These are phyloP conservation scores for Talaromyces stipitatus DNA, from an alignment of 495 filamentous ascomycete species.

Conservation along the genomic window DNA sequence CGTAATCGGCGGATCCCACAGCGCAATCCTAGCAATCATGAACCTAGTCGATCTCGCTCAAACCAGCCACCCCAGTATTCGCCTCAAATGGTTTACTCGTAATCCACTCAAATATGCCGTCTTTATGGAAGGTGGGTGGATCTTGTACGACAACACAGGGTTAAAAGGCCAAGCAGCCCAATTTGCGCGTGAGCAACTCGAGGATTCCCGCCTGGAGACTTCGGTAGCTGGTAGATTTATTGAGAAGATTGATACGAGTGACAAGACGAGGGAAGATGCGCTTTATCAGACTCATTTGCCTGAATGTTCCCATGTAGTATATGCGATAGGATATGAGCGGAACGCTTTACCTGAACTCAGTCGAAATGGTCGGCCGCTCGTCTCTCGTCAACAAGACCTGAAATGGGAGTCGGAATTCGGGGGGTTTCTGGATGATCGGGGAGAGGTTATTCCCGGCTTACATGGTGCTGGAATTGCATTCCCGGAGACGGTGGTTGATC, in stretches of 20 bases:
- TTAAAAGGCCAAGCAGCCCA: constrained; percentile 52
- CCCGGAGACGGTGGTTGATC: constrained; percentile 52
- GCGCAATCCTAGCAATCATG: constrained; percentile 52
- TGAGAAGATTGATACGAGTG: constrained; percentile 41
- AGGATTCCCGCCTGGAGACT: constrained; percentile 36
- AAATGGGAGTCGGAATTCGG: constrained; percentile 45
- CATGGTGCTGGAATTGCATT: constrained; percentile 56
- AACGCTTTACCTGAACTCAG: constrained; percentile 39
- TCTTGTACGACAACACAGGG: constrained; percentile 55
- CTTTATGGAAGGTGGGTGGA: constrained; percentile 50
- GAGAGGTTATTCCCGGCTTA: constrained; percentile 36
- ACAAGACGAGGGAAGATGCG: constrained; percentile 31
- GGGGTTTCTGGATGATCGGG: constrained; percentile 34
- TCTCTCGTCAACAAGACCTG: constrained; percentile 18
- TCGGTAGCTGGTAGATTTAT: constrained; percentile 44
- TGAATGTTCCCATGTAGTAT: constrained; percentile 40
- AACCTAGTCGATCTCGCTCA: constrained; percentile 48
- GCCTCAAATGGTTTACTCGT: constrained; percentile 54
- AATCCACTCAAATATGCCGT: constrained; percentile 53
- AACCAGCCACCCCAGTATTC: constrained; percentile 41
- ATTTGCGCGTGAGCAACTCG: constrained; percentile 50
- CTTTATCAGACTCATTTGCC: constrained; percentile 39
- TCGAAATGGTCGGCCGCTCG: constrained; percentile 6
- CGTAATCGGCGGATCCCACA: constrained; percentile 55
- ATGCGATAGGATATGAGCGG: constrained; percentile 48